A percentile compares a stretch with the other conserved stretches of the same genome.
phyloP scores from a whole-genome alignment of 352 stramenopile genomes.

The Pythium brachiatum region DNA sequence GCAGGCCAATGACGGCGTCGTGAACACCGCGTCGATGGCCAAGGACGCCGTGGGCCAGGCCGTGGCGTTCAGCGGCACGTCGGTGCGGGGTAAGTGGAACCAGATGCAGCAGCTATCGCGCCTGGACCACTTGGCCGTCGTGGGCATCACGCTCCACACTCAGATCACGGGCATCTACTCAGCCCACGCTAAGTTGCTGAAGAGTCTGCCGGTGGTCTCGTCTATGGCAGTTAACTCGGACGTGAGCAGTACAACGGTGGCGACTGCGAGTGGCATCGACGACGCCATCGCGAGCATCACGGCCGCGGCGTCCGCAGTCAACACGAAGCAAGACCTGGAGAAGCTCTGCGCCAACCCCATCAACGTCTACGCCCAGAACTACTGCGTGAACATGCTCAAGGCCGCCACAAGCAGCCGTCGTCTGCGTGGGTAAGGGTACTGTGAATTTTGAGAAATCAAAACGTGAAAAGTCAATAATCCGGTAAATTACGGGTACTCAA shows the following conservation, averaged over 20 bases:
- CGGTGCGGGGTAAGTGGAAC: constrained; percentile 41
- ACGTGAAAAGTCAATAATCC: background rate
- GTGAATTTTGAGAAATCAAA: background rate
- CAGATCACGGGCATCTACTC: constrained; percentile 39
- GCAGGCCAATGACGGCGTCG: constrained; percentile 47
- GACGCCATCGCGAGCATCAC: background rate
- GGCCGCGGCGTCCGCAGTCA: background rate
- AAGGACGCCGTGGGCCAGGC: constrained; percentile 36
- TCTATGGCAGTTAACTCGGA: background rate
- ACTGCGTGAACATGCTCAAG: constrained; percentile 22
- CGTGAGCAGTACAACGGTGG: background rate
- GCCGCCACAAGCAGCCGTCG: background rate
- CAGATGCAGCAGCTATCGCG: constrained; percentile 36
- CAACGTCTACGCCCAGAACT: constrained; percentile 1
- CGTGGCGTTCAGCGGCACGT: constrained; percentile 32
- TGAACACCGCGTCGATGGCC: constrained; percentile 46
- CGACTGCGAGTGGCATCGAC: background rate
- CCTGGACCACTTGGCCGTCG: constrained; percentile 42
- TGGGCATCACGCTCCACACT: constrained; percentile 39
- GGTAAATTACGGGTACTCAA: background rate
- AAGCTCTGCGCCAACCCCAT: background rate
- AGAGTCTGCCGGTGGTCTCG: constrained; percentile 21
- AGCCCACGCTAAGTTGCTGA: constrained; percentile 33
- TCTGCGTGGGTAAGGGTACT: background rate
- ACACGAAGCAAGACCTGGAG: background rate